phyloP scores from a whole-genome alignment of 176 grass and related monocot genomes.

The Carex cristatella region DNA sequence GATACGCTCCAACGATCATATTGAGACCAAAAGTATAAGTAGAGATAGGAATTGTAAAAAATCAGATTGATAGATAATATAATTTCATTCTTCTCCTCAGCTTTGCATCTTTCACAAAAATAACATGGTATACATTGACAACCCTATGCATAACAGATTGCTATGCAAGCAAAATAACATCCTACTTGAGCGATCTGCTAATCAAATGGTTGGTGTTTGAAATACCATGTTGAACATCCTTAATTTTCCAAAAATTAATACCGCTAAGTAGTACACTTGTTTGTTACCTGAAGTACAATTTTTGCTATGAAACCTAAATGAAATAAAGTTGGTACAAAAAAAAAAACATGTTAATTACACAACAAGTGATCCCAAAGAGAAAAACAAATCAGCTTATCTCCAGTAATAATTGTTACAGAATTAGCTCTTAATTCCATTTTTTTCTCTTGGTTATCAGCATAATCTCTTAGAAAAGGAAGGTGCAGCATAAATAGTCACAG shows the following conservation, averaged over 20 bases:
- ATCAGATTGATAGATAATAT: no score
- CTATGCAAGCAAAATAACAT: no score
- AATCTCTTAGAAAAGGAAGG: slow-evolving; percentile 14
- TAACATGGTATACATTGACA: no score
- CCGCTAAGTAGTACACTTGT: not conserved
- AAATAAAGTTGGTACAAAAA: not conserved
- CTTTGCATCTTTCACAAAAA: no score
- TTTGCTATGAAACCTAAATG: not conserved
- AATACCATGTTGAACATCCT: not conserved
- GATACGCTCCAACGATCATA: no score
- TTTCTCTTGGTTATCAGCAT: not conserved
- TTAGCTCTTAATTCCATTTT: not conserved
- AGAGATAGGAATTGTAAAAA: no score
- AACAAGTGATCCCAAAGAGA: not conserved
- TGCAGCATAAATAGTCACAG: slow-evolving; percentile 60
- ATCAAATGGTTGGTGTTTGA: not conserved
- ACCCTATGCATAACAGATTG: no score
- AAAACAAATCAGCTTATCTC: not conserved
- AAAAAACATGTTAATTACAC: not conserved
- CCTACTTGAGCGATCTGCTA: not conserved
- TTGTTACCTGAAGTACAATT: not conserved
- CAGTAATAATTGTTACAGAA: not conserved
- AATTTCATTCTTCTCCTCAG: no score
- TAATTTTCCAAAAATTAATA: not conserved
- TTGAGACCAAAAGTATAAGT: no score